Percentiles rank a stretch among this genome's conserved stretches.
These are phyloP conservation scores for Salvia hispanica DNA, from an alignment of 257 asterid genomes.

Conservation along the genomic window DNA sequence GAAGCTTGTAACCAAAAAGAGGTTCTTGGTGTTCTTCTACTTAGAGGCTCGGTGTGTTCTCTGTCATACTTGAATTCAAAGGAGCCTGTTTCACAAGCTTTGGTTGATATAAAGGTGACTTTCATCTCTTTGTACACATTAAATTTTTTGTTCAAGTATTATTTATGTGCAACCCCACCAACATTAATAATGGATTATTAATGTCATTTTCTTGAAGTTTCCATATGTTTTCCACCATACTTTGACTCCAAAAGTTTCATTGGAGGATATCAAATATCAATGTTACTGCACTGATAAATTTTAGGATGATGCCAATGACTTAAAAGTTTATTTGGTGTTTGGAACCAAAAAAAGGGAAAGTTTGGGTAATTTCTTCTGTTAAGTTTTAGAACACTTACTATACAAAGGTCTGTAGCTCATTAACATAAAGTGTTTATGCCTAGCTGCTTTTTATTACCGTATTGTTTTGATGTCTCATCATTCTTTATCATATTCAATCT, in stretches of 20 bases:
- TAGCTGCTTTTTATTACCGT: constrained; percentile 17
- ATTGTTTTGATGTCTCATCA: constrained; percentile 20
- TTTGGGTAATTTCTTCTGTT: constrained; percentile 14
- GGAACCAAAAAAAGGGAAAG: background rate
- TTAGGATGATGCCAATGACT: constrained; percentile 13
- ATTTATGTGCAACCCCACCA: constrained; percentile 11
- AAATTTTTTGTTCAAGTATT: no score
- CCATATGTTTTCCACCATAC: background rate
- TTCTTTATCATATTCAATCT: constrained; percentile 29
- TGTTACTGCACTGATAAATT: constrained; percentile 8
- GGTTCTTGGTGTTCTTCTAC: constrained; percentile 68
- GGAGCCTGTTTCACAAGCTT: constrained; percentile 80
- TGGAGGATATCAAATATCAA: background rate
- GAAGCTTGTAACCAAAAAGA: constrained; percentile 68
- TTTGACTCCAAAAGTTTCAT: constrained; percentile 15
- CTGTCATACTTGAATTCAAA: constrained; percentile 70
- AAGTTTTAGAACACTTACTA: constrained; percentile 10
- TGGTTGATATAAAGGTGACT: constrained; percentile 82
- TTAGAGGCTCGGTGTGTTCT: constrained; percentile 73
- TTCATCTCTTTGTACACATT: constrained; percentile 17
- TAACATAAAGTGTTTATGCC: background rate
- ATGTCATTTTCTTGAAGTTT: background rate
- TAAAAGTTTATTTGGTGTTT: constrained; percentile 20
- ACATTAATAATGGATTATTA: background rate
- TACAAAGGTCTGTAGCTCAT: constrained; percentile 18